These are phyloP conservation scores for Prunus mira DNA, from an alignment of 306 rosid genomes.

Conservation along the genomic window DNA sequence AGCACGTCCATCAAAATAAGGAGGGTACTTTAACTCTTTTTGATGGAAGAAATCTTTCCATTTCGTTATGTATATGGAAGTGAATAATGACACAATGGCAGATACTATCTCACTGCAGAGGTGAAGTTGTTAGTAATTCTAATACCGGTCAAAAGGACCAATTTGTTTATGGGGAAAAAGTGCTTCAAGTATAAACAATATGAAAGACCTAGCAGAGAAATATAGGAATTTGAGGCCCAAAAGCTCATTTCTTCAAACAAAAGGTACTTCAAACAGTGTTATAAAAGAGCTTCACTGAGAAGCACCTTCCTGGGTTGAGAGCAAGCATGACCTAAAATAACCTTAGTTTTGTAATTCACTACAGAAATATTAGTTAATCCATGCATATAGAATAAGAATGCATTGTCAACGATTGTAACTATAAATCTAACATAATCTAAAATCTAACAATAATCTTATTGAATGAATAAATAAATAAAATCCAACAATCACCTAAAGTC, in stretches of 20 bases:
- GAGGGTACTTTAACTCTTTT: slow-evolving; percentile 55
- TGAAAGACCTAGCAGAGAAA: neutral
- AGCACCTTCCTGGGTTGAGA: neutral
- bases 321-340: neutral
- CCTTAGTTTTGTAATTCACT: too few relatives aligned
- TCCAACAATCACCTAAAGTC: too few relatives aligned
- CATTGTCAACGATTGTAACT: too few relatives aligned
- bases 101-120: slow-evolving; percentile 53
- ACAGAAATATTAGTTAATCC: too few relatives aligned
- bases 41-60: slow-evolving; percentile 60
- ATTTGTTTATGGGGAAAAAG: neutral
- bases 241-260: too few relatives aligned
- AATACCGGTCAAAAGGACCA: neutral
- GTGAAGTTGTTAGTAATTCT: neutral
- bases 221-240: neutral
- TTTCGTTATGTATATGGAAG: slow-evolving; percentile 54
- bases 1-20: slow-evolving; percentile 79
- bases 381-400: too few relatives aligned
- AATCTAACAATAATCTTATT: too few relatives aligned
- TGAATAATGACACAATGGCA: slow-evolving; percentile 60
- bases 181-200: neutral
- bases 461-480: too few relatives aligned
- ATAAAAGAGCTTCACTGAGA: neutral
- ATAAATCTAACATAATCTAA: too few relatives aligned
- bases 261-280: neutral